A percentile compares a stretch with the other conserved stretches of the same genome.
These are phyloP conservation scores for Schizothecium vesticola DNA, from an alignment of 495 filamentous ascomycete genomes.

Conservation along the genomic window DNA sequence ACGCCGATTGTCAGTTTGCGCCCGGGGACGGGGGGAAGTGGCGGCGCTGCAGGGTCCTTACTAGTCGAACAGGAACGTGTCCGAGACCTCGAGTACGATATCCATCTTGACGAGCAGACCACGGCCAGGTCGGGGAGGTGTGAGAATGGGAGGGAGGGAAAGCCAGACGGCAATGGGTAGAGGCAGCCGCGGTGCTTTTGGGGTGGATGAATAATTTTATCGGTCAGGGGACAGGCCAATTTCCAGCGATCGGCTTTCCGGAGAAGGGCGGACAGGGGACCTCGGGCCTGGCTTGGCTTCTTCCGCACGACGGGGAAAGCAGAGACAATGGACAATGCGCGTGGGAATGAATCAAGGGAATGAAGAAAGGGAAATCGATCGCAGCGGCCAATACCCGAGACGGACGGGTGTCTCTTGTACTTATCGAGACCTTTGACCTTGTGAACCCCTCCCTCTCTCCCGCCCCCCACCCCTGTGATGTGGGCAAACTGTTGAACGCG, in stretches of 20 bases:
- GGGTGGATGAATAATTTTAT: background rate
- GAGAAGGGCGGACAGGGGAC: background rate
- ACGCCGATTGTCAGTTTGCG: background rate
- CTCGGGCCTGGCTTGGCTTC: background rate
- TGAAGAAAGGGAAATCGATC: background rate
- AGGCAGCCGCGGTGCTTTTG: background rate
- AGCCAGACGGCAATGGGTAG: background rate
- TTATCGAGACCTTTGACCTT: background rate
- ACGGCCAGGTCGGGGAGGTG: background rate
- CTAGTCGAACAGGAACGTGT: constrained; percentile 78
- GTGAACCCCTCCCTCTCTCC: background rate
- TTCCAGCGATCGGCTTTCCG: background rate
- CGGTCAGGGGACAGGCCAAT: background rate
- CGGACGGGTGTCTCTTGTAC: background rate
- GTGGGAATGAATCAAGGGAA: background rate
- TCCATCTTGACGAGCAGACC: constrained; percentile 59
- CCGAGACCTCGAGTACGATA: constrained; percentile 78
- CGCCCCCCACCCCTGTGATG: background rate
- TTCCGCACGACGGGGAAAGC: background rate
- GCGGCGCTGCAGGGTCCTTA: background rate
- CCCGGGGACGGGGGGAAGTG: background rate
- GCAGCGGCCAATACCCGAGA: background rate
- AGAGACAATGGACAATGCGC: background rate
- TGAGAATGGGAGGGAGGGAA: background rate
- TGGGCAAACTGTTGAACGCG: background rate